Evolutionary conservation across 176 grass and related monocot species (phyloP), one percentile per base, ranked within the genome.

Genomic region (Zoysia japonica): DNA sequence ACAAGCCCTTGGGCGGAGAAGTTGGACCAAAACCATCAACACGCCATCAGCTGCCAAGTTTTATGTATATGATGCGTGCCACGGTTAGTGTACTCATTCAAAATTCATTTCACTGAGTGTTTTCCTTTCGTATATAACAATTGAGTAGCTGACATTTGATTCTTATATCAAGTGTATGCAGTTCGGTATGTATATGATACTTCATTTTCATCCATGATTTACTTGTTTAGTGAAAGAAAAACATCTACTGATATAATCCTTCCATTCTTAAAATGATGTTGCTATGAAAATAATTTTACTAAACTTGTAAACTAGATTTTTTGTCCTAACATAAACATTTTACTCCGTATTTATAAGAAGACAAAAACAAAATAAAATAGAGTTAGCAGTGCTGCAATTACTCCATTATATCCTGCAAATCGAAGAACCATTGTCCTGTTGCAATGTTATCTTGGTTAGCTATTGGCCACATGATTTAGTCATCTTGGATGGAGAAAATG

Each of bases 1-100:
- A 90, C 68, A 85, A 85, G 44, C 87, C 85, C 37, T 69, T 89
- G 65, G 61, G 38, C 0, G 45, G 62, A 38, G 76, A 85, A 68
- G 76, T 84, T 49, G 76, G 75, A 45, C 81, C 75, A 8, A 84
- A 78, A 85, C 70, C 7, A 63, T 90, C 65, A 70, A 84, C 48
- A 43, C 87, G 61, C 84, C 84, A 46, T 84, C 75, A 15, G 70
- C 64, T 52, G 80, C 83, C 52, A 90, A 82, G 45, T 55, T 90
- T 28, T 71, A 65, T 75, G 84, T 87, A 38, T 90, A 83, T 60
- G 80, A 84, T 75, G 84, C 80, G 28, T 57, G 84, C 84, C 37
- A 76, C 70, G 74, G 88, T 87, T 82, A 80, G 79, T 86, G 14
- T 16, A 50, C 19, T 76, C 5, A 28, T 17, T 2, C 11, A 13